Conservation (phyloP, 176 grass and related monocot genomes). For the Echinochloa phyllopogon region DNA sequence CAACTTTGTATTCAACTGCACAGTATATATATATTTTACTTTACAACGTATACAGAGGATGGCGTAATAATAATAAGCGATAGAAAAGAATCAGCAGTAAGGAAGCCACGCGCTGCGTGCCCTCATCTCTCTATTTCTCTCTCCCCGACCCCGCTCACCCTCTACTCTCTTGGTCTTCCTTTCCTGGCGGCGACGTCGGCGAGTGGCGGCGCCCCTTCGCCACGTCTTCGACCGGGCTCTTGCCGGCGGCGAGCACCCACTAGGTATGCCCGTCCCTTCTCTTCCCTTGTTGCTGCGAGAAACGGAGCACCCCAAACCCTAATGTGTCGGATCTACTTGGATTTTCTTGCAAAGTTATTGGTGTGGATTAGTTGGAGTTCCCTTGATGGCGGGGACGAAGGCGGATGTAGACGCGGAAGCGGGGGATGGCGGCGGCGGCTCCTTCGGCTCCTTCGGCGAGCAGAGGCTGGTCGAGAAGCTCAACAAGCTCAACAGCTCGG, state of each 20-base stretch:
- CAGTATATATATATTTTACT: too few species aligned
- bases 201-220: background rate
- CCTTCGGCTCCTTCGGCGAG: conserved; percentile 65
- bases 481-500: conserved; percentile 82
- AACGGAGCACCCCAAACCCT: background rate
- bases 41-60: too few species aligned
- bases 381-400: conserved; percentile 45
- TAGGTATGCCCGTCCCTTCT: background rate
- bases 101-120: too few species aligned
- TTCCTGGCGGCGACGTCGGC: too few species aligned
- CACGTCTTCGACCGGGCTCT: background rate
- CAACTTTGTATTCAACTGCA: too few species aligned
- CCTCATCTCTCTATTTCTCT: too few species aligned
- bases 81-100: too few species aligned
- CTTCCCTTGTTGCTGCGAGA: background rate
- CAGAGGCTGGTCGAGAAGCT: conserved; percentile 85
- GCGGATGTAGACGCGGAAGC: conserved; percentile 41
- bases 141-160: too few species aligned
- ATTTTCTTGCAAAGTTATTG: too few species aligned
- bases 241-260: background rate
- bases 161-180: too few species aligned
- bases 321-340: background rate
- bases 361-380: background rate
- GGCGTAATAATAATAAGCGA: too few species aligned
- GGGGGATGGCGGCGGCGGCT: conserved; percentile 15